These are phyloP conservation scores for Daldinia vernicosa DNA, from an alignment of 495 filamentous ascomycete genomes.

Conservation along the genomic window DNA sequence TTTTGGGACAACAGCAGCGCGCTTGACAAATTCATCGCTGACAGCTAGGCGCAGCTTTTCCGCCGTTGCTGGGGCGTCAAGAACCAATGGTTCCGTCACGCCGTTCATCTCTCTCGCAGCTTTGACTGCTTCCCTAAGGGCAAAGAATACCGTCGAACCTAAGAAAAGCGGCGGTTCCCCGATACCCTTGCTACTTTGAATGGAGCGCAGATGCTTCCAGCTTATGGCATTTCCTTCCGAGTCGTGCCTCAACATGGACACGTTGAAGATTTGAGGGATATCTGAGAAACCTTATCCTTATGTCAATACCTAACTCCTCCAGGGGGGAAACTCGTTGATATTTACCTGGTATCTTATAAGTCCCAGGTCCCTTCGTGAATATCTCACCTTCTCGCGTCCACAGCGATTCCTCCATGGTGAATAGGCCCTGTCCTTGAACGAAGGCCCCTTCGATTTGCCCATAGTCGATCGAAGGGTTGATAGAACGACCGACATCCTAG, in stretches of 20 bases:
- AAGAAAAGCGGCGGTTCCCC: slow-evolving; percentile 88
- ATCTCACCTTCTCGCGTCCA: slow-evolving; percentile 81
- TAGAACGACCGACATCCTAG: slow-evolving; percentile 75
- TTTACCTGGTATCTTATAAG: slow-evolving; percentile 78
- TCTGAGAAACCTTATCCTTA: slow-evolving; percentile 67
- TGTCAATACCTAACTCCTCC: background rate
- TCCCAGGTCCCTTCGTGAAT: slow-evolving; percentile 77
- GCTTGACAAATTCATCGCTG: slow-evolving; percentile 76
- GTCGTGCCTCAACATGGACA: slow-evolving; percentile 67
- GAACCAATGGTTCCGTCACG: slow-evolving; percentile 54
- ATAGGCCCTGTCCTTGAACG: slow-evolving; percentile 84
- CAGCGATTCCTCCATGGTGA: slow-evolving; percentile 84
- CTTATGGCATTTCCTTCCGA: slow-evolving; percentile 69
- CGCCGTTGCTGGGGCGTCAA: slow-evolving; percentile 73
- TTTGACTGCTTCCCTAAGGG: slow-evolving; percentile 75
- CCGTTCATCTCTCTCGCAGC: slow-evolving; percentile 70
- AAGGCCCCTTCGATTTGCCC: slow-evolving; percentile 91
- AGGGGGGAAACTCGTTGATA: slow-evolving; percentile 47
- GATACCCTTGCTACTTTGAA: slow-evolving; percentile 76
- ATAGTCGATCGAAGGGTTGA: slow-evolving; percentile 89
- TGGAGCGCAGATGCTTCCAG: slow-evolving; percentile 86
- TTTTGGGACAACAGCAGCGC: slow-evolving; percentile 66
- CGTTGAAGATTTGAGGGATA: slow-evolving; percentile 85
- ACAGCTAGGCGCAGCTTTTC: slow-evolving; percentile 77
- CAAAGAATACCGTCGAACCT: slow-evolving; percentile 83